These are phyloP conservation scores for Beta lomatogona DNA, from an alignment of 179 eudicot genomes.

Conservation along the genomic window DNA sequence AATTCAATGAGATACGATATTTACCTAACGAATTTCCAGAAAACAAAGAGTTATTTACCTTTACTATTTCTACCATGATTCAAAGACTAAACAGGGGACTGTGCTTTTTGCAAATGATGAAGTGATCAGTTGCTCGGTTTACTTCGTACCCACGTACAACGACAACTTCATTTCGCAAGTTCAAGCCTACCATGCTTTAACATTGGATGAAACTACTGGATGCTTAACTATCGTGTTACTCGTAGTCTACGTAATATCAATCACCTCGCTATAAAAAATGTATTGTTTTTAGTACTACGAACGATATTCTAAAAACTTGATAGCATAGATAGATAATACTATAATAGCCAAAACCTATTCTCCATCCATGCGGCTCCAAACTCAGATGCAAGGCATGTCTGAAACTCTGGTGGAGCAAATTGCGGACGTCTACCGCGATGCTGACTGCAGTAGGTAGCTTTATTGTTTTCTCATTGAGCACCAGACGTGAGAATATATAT, in stretches of 20 bases:
- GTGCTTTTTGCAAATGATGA: too few species aligned
- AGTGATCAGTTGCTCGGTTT: too few species aligned
- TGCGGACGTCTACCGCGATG: background rate
- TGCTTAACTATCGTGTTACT: background rate
- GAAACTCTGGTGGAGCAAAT: background rate
- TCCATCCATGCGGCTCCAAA: background rate
- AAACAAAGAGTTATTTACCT: too few species aligned
- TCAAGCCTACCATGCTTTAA: background rate
- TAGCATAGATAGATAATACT: background rate
- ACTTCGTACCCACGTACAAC: background rate
- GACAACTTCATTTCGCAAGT: background rate
- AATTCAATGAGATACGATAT: too few species aligned
- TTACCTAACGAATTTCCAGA: too few species aligned
- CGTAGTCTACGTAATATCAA: background rate
- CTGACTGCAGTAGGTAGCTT: background rate
- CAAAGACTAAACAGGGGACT: too few species aligned
- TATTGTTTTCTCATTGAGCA: too few species aligned
- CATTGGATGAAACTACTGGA: background rate
- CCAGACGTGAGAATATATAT: too few species aligned
- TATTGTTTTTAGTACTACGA: too few species aligned
- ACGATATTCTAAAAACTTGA: background rate
- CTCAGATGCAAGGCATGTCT: background rate
- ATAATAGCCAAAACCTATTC: background rate
- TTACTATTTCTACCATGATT: too few species aligned
- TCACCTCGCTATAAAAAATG: background rate